phyloP scores from a whole-genome alignment of 2,329 filamentous ascomycete genomes.

The Aulographum hederae region DNA sequence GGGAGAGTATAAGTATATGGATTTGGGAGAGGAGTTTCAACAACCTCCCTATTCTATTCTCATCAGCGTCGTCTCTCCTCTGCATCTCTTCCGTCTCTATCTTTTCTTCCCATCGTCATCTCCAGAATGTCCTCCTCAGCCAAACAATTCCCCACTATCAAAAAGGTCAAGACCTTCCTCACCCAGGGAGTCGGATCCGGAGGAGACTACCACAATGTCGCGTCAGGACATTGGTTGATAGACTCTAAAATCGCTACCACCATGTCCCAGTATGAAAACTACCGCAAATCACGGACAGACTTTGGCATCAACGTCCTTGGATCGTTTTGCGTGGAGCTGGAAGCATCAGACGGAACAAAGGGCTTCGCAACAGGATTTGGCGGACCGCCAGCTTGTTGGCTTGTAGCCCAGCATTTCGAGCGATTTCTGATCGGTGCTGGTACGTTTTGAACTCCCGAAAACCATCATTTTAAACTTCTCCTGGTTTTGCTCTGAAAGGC shows the following conservation, averaged over 20 bases:
- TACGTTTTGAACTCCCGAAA: slow-evolving; percentile 17
- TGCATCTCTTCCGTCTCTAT: no score
- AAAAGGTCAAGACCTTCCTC: slow-evolving; percentile 54
- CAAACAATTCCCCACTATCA: slow-evolving; percentile 66
- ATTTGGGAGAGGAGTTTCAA: no score
- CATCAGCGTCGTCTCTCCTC: no score
- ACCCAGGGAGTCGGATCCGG: slow-evolving; percentile 46
- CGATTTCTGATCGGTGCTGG: slow-evolving; percentile 72
- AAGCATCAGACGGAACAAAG: slow-evolving; percentile 77
- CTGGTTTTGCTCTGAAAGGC: neutral
- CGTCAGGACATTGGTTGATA: slow-evolving; percentile 58
- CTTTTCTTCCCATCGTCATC: no score
- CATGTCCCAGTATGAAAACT: slow-evolving; percentile 77
- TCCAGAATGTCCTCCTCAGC: no score
- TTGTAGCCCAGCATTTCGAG: slow-evolving; percentile 84
- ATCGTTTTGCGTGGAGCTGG: slow-evolving; percentile 80
- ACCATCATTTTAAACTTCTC: neutral
- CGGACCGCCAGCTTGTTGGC: slow-evolving; percentile 84
- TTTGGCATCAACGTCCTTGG: slow-evolving; percentile 95
- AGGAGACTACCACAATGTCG: slow-evolving; percentile 85
- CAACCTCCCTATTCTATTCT: no score
- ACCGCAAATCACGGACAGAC: slow-evolving; percentile 70
- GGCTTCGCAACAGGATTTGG: slow-evolving; percentile 91
- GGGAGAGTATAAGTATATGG: no score
- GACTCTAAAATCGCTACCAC: slow-evolving; percentile 86